Evolutionary conservation across 2,329 filamentous ascomycete genomes (phyloP).

Genomic region (Alternaria angustiovoidea): DNA sequence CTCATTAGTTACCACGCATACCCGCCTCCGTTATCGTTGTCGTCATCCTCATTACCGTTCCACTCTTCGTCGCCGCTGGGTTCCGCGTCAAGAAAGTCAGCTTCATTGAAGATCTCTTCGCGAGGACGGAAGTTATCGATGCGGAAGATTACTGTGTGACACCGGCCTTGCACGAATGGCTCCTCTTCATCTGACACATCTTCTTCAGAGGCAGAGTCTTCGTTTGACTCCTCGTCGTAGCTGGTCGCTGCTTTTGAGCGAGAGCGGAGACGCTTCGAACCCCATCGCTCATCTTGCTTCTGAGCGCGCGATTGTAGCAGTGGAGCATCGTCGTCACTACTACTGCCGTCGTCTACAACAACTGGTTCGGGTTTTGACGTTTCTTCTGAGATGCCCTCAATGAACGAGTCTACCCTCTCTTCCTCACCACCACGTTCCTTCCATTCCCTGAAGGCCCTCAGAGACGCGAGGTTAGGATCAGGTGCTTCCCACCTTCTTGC

Average conservation of each 20-base stretch:
- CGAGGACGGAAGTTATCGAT: constrained; percentile 79
- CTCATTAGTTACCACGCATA: constrained; percentile 37
- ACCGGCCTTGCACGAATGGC: constrained; percentile 70
- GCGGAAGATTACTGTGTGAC: constrained; percentile 72
- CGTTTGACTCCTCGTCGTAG: constrained; percentile 42
- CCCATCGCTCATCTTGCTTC: constrained; percentile 40
- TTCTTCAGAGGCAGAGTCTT: constrained; percentile 34
- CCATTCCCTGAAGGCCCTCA: constrained; percentile 54
- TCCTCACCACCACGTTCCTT: constrained; percentile 32
- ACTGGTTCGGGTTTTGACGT: neutral
- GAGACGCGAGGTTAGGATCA: constrained; percentile 51
- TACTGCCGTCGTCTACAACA: constrained; percentile 11
- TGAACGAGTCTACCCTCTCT: constrained; percentile 33
- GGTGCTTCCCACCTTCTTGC: constrained; percentile 60
- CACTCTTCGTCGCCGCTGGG: constrained; percentile 65
- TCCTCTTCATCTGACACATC: constrained; percentile 25
- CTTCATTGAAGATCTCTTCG: constrained; percentile 73
- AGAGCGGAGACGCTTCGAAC: constrained; percentile 39
- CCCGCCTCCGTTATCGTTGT: constrained; percentile 52
- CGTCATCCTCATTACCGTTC: constrained; percentile 65
- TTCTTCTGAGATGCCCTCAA: constrained; percentile 29
- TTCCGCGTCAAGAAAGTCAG: constrained; percentile 73
- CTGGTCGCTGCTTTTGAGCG: constrained; percentile 35
- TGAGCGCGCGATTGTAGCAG: constrained; percentile 29
- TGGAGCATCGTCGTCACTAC: constrained; percentile 40